These are phyloP conservation scores for Alternaria rosae DNA, from an alignment of 2,329 filamentous ascomycete species.

Conservation along the genomic window DNA sequence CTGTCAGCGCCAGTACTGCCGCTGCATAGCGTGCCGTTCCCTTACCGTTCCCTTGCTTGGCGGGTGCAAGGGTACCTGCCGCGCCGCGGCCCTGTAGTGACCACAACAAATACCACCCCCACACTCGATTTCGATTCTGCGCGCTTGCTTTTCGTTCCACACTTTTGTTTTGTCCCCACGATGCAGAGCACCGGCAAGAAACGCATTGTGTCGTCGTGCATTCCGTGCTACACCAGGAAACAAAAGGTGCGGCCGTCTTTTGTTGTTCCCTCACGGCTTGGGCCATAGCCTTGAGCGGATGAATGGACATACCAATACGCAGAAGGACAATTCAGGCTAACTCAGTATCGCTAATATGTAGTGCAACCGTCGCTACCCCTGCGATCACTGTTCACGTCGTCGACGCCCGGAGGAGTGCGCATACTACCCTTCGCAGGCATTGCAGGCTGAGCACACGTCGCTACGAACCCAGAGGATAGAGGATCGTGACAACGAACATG, in stretches of 20 bases:
- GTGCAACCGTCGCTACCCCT: constrained; percentile 20
- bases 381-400: constrained; percentile 18
- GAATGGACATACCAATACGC: background rate
- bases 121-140: background rate
- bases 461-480: background rate
- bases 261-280: background rate
- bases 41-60: background rate
- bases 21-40: background rate
- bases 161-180: background rate
- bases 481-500: background rate
- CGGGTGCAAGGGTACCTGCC: background rate
- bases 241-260: constrained; percentile 5
- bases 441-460: background rate
- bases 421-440: background rate
- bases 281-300: background rate
- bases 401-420: constrained; percentile 9
- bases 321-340: background rate
- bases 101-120: background rate
- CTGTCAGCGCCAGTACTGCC: background rate
- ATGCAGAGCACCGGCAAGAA: background rate
- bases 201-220: background rate
- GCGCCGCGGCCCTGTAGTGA: background rate
- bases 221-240: constrained; percentile 7
- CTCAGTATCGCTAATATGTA: constrained; percentile 1
- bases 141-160: background rate